Conservation (phyloP, 208 protist genomes). For the Endotrypanum monterogeii region DNA sequence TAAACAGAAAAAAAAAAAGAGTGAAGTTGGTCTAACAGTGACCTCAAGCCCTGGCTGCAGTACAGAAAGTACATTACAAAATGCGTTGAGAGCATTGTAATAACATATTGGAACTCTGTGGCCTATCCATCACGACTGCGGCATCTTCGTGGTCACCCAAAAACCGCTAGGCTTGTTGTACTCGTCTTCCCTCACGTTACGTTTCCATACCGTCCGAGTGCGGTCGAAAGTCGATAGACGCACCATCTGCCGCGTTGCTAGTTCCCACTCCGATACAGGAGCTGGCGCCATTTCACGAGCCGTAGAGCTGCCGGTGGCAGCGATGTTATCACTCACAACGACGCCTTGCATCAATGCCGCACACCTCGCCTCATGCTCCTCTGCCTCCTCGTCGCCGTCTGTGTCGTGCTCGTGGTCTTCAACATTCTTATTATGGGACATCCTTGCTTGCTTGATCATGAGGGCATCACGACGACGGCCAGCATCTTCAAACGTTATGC, state of each 20-base stretch:
- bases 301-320: background rate
- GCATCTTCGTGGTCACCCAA: conserved; percentile 80
- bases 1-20: background rate
- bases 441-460: conserved; percentile 70
- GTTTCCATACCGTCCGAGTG: conserved; percentile 60
- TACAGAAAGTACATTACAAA: background rate
- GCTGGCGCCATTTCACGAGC: background rate
- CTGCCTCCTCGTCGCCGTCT: conserved; percentile 25
- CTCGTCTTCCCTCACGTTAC: conserved; percentile 62
- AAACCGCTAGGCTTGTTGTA: conserved; percentile 48
- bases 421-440: conserved; percentile 10
- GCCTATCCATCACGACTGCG: conserved; percentile 5
- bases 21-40: background rate
- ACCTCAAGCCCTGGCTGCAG: background rate
- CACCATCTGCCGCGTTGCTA: conserved; percentile 47
- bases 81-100: background rate
- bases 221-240: conserved; percentile 53
- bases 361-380: conserved; percentile 6
- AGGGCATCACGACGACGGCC: conserved; percentile 76
- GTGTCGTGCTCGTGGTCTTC: conserved; percentile 34
- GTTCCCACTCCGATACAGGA: conserved; percentile 47
- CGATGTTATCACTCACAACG: background rate
- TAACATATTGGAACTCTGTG: background rate
- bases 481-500: conserved; percentile 72
- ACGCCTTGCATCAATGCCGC: background rate